Base-by-base conservation (phyloP, 1,284 basidiomycete genomes). In the Rhodofomes roseus region DNA sequence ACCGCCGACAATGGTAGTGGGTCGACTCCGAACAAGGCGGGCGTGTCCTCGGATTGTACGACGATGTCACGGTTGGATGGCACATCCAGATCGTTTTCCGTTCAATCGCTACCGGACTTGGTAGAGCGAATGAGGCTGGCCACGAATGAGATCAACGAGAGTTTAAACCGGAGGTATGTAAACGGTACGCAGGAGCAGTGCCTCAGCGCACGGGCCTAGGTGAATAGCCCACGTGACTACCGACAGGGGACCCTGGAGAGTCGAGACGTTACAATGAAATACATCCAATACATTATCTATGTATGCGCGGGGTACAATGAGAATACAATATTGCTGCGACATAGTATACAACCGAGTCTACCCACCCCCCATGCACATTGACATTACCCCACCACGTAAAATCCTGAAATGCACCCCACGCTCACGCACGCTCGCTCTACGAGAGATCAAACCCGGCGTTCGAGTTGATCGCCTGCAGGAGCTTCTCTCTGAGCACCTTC, bases 401-500 rank as follows among this genome's bases (percentile, higher is more conserved):
- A 44, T 4, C 5, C 20, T 23, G 23, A 20, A 18, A 44, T 20
- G 41, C 27, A n/a, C n/a, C n/a, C n/a, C n/a, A n/a, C n/a, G n/a
- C n/a, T n/a, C n/a, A n/a, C n/a, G n/a, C n/a, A n/a, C n/a, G n/a
- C n/a, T 16, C 9, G 5, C 44, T 57, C 56, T 52, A 95, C 6
- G 92, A 95, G 60, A 96, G 77, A 75, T 97, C 93, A 65, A 97
- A 97, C 0, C 94, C 95, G 6, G 93, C 92, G 34, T 87, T 88
- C 0, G 91, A 84, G 52, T 82, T 89, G 68, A 96, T 93, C 3
- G 95, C 91, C 68, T 94, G 89, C 12, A 95, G 68, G n/a, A 96
- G 77, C 72, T 96, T 96, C 51, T 82, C 76, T n/a, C 82, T 76
- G 29, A 97, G 76, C 3, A 81, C 77, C 16, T 71, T 70, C 68